Percentiles rank a stretch among this genome's conserved stretches.
Evolutionary conservation across 2,329 filamentous ascomycete species (phyloP).

Genomic region (Fusarium oligoseptatum): DNA sequence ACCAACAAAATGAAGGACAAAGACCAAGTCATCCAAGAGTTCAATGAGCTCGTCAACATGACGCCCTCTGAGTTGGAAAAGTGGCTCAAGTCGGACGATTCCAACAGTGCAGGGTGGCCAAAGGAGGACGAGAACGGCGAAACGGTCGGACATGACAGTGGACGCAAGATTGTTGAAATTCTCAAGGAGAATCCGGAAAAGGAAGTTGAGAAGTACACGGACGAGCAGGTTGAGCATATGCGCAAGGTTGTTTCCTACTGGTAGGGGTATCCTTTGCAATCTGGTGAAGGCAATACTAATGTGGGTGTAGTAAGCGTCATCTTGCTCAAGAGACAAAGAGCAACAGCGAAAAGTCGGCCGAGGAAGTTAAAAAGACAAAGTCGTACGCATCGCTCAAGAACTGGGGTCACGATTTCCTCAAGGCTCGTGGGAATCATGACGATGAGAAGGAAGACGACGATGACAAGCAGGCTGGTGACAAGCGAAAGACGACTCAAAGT

Average conservation of each 20-base stretch:
- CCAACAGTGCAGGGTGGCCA: constrained; percentile 69
- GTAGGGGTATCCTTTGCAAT: constrained; percentile 38
- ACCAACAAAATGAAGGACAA: constrained; percentile 47
- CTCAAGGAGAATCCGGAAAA: constrained; percentile 72
- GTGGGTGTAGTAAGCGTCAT: constrained; percentile 66
- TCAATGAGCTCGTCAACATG: constrained; percentile 78
- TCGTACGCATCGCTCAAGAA: constrained; percentile 73
- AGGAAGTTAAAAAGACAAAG: constrained; percentile 62
- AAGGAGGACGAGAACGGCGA: constrained; percentile 71
- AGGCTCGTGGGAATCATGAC: constrained; percentile 47
- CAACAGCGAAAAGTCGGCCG: constrained; percentile 64
- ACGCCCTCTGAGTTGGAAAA: constrained; percentile 69
- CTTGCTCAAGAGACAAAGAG: constrained; percentile 72
- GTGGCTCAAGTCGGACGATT: constrained; percentile 72
- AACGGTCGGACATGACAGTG: constrained; percentile 73
- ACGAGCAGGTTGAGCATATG: constrained; percentile 70
- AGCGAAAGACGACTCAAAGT: constrained; percentile 43
- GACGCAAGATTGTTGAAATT: constrained; percentile 73
- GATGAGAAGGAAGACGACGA: constrained; percentile 30
- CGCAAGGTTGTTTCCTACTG: constrained; percentile 74
- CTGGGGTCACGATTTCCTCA: constrained; percentile 69
- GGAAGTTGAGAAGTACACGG: constrained; percentile 67
- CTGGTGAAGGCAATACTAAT: not conserved
- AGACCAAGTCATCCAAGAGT: constrained; percentile 63
- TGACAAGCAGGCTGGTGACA: constrained; percentile 39